These are phyloP conservation scores for Barnettozyma siamensis DNA, from an alignment of 805 yeast genomes.

Conservation along the genomic window DNA sequence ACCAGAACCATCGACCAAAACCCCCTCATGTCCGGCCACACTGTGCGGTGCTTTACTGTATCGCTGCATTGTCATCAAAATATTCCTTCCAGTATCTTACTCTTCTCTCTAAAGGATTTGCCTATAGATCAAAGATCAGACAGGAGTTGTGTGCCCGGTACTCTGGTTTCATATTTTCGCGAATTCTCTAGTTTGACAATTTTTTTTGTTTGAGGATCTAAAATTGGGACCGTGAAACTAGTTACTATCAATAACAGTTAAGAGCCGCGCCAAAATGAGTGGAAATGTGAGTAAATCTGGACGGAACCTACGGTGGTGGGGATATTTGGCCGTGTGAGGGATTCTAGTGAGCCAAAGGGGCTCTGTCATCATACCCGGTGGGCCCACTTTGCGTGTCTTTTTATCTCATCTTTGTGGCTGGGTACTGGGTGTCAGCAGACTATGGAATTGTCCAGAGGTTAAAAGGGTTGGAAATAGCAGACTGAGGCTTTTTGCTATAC, in stretches of 20 bases:
- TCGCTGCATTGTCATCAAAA: conserved; percentile 3
- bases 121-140: too few relatives aligned
- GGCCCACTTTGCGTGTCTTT: too few relatives aligned
- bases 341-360: too few relatives aligned
- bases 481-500: too few relatives aligned
- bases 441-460: too few relatives aligned
- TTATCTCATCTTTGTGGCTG: too few relatives aligned
- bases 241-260: neutral
- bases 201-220: neutral
- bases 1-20: conserved; percentile 57
- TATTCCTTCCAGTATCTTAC: too few relatives aligned
- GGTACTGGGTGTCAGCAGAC: too few relatives aligned
- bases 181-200: neutral
- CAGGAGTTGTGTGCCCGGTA: neutral
- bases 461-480: too few relatives aligned
- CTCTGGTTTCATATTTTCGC: neutral
- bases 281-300: neutral
- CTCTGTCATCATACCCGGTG: too few relatives aligned
- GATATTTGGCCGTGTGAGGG: too few relatives aligned
- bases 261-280: neutral
- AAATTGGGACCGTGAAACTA: neutral
- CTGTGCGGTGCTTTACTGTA: conserved; percentile 38
- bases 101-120: neutral
- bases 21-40: conserved; percentile 93
- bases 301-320: too few relatives aligned